Evolutionary conservation across 192 early-diverging fungal genomes (phyloP).

Genomic region (Haplosporangium gracile): DNA sequence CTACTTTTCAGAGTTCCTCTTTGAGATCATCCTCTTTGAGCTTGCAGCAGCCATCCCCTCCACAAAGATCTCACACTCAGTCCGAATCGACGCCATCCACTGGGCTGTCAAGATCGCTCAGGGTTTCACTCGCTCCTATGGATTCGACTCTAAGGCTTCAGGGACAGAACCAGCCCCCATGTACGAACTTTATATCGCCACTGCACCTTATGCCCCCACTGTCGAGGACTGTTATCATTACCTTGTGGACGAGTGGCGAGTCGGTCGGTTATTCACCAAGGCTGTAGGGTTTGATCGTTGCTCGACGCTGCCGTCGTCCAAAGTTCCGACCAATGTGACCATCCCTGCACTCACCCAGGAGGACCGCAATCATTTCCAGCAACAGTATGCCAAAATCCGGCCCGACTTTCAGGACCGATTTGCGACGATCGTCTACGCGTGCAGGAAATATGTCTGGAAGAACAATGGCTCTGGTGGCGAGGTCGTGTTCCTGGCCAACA

Average conservation of each 20-base stretch:
- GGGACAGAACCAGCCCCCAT: not conserved
- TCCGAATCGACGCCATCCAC: constrained; percentile 12
- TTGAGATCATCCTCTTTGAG: constrained; percentile 49
- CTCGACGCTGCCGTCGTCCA: not conserved
- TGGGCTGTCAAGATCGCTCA: constrained; percentile 1
- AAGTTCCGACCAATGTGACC: constrained; percentile 2
- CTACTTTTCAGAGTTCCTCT: constrained; percentile 42
- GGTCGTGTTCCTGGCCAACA: not conserved
- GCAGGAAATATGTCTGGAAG: constrained; percentile 26
- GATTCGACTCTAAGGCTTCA: not conserved
- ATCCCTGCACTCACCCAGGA: constrained; percentile 7
- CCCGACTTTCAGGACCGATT: constrained; percentile 46
- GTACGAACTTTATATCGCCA: constrained; percentile 25
- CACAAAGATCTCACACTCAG: not conserved
- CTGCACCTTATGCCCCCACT: constrained; percentile 23
- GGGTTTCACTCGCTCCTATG: constrained; percentile 5
- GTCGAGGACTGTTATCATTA: constrained; percentile 21
- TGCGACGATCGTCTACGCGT: constrained; percentile 10
- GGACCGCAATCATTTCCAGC: constrained; percentile 35
- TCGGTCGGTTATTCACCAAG: constrained; percentile 20
- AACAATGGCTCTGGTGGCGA: constrained; percentile 20
- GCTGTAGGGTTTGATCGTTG: constrained; percentile 12
- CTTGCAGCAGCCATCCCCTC: constrained; percentile 14
- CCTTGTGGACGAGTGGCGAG: constrained; percentile 32
- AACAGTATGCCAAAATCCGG: constrained; percentile 19